Percentiles rank a stretch among this genome's conserved stretches.
These are phyloP conservation scores for Dactylonectria macrodidyma DNA, from an alignment of 2,329 filamentous ascomycete genomes.

Conservation along the genomic window DNA sequence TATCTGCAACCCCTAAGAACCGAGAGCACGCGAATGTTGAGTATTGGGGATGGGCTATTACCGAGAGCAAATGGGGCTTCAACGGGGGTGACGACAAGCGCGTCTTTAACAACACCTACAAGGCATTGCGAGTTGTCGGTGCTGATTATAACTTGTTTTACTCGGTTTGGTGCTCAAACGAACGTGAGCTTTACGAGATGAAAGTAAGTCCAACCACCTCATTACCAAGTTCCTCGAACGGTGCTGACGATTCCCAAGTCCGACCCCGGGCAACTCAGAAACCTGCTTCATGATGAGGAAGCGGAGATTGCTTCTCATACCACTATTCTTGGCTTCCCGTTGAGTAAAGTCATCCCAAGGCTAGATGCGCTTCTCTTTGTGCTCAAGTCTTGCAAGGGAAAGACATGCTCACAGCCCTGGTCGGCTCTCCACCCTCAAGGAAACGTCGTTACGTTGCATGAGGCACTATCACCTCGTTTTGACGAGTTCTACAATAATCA, in stretches of 20 bases:
- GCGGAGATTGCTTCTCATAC: too few relatives aligned
- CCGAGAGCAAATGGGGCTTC: too few relatives aligned
- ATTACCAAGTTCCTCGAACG: not conserved
- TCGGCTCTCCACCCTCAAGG: conserved; percentile 16
- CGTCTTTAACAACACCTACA: conserved; percentile 65
- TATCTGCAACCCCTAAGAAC: conserved; percentile 52
- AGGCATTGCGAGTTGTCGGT: conserved; percentile 62
- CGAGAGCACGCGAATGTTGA: conserved; percentile 65
- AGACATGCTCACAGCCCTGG: conserved; percentile 27
- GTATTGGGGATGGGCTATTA: conserved; percentile 57
- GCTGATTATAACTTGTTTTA: conserved; percentile 68
- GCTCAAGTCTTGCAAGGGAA: conserved; percentile 30
- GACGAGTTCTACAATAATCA: conserved; percentile 25
- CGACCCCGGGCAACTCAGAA: conserved; percentile 12
- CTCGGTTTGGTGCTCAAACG: conserved; percentile 67
- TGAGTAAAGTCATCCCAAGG: conserved; percentile 16
- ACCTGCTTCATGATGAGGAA: not conserved
- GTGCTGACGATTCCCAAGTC: not conserved
- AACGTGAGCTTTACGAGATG: conserved; percentile 65
- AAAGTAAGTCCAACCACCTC: conserved; percentile 53
- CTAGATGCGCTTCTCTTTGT: conserved; percentile 33
- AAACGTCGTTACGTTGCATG: not conserved
- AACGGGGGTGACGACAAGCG: too few relatives aligned
- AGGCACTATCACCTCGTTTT: conserved; percentile 9
- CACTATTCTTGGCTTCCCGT: conserved; percentile 13